These are phyloP conservation scores for Euclidium syriacum DNA, from an alignment of 345 rosid species.

Conservation along the genomic window DNA sequence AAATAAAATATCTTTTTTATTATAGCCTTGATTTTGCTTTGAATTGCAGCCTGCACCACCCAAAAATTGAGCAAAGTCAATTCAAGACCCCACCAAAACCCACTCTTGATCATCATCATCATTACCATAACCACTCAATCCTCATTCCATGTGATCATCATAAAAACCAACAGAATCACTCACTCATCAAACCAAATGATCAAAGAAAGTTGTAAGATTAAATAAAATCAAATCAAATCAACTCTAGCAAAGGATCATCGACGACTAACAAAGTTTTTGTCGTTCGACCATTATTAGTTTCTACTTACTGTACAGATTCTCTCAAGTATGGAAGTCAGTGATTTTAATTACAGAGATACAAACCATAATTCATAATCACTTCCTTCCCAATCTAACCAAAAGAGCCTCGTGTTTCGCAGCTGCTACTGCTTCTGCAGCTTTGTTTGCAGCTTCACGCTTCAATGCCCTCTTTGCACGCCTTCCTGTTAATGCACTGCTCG, in stretches of 20 bases:
- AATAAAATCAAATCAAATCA: too few species aligned
- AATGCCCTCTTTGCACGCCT: slow-evolving; percentile 87
- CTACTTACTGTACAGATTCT: slow-evolving; percentile 25
- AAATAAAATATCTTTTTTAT: neutral
- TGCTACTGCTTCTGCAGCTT: slow-evolving; percentile 57
- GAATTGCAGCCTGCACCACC: slow-evolving; percentile 27
- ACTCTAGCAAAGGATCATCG: slow-evolving; percentile 2
- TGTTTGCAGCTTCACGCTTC: slow-evolving; percentile 91
- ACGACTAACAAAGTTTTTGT: neutral
- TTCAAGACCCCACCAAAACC: slow-evolving; percentile 19
- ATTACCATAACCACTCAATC: slow-evolving; percentile 17
- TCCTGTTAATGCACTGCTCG: slow-evolving; percentile 43
- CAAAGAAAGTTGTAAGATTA: slow-evolving; percentile 4
- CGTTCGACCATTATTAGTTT: slow-evolving; percentile 22
- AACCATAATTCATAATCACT: slow-evolving; percentile 17
- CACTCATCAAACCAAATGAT: neutral
- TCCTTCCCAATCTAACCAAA: slow-evolving; percentile 34
- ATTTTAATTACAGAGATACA: slow-evolving; percentile 17
- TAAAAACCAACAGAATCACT: neutral
- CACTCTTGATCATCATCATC: slow-evolving; percentile 8
- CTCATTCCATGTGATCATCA: slow-evolving; percentile 2
- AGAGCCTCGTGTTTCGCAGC: slow-evolving; percentile 34
- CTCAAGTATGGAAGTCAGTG: slow-evolving; percentile 1
- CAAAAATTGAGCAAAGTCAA: slow-evolving; percentile 23
- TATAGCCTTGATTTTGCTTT: slow-evolving; percentile 22